Conservation (phyloP, 78 protist species). For the Thecamonas trahens region DNA sequence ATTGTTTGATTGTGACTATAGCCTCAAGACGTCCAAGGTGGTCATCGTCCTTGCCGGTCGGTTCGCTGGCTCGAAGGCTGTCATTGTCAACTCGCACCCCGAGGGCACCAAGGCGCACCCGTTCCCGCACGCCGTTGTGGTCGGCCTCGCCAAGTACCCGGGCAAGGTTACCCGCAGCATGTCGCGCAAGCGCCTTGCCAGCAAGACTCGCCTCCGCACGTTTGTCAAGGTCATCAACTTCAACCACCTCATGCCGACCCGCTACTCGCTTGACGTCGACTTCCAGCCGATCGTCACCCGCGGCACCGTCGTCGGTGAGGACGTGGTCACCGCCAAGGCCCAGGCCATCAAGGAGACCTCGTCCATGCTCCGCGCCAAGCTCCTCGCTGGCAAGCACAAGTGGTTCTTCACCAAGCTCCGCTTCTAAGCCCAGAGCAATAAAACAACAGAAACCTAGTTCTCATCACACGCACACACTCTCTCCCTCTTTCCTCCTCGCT, state of each 20-base stretch:
- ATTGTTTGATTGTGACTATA: no score
- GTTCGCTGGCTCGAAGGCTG: constrained; percentile 96
- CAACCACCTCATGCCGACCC: constrained; percentile 97
- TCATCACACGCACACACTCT: no score
- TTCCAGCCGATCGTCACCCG: constrained; percentile 34
- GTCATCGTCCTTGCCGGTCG: constrained; percentile 91
- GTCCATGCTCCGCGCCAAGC: neutral
- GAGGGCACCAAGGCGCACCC: constrained; percentile 71
- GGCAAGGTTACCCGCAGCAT: constrained; percentile 67
- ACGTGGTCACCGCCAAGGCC: constrained; percentile 36
- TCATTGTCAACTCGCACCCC: constrained; percentile 78
- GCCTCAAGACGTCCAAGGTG: constrained; percentile 93
- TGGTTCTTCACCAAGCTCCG: constrained; percentile 78
- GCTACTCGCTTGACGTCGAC: constrained; percentile 57
- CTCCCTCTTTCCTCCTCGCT: no score
- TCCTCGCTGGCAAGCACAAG: constrained; percentile 83
- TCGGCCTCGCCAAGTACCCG: constrained; percentile 92
- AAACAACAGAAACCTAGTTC: no score
- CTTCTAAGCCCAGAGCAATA: no score
- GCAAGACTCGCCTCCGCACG: constrained; percentile 81
- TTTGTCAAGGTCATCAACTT: constrained; percentile 94
- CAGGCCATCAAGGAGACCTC: constrained; percentile 25
- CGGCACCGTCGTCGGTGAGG: constrained; percentile 42
- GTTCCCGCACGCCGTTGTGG: constrained; percentile 92
- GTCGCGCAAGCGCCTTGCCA: constrained; percentile 67